phyloP scores from a whole-genome alignment of 2,329 filamentous ascomycete genomes.

The Parastagonospora avenae region DNA sequence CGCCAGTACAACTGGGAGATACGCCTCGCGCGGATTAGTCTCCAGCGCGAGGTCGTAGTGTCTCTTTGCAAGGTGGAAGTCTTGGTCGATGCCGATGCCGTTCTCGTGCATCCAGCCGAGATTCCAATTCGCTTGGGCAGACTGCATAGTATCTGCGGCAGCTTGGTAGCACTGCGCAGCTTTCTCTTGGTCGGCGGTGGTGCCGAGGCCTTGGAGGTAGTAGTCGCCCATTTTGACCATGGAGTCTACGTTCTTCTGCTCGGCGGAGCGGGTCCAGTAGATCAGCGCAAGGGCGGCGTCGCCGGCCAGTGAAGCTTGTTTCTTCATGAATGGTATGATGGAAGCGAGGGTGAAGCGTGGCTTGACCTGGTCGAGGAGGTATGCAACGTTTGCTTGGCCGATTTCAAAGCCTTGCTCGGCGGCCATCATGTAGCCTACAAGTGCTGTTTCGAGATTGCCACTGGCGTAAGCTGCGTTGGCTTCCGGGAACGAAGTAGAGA shows the following conservation, averaged over 20 bases:
- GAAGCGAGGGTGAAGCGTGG: slow-evolving; percentile 59
- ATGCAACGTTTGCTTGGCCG: slow-evolving; percentile 88
- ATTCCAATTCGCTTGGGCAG: slow-evolving; percentile 95
- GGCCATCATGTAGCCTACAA: slow-evolving; percentile 82
- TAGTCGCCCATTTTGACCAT: slow-evolving; percentile 99
- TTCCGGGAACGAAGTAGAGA: slow-evolving; percentile 80
- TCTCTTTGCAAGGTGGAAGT: slow-evolving; percentile 95
- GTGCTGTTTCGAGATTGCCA: slow-evolving; percentile 78
- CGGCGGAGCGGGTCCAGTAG: slow-evolving; percentile 93
- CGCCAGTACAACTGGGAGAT: slow-evolving; percentile 88
- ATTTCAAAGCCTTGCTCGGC: slow-evolving; percentile 92
- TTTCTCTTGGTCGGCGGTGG: slow-evolving; percentile 72
- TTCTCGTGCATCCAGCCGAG: slow-evolving; percentile 99
- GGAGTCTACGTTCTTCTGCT: slow-evolving; percentile 90
- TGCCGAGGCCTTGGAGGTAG: slow-evolving; percentile 83
- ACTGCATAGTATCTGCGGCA: slow-evolving; percentile 88
- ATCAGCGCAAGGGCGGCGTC: slow-evolving; percentile 76
- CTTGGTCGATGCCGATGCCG: slow-evolving; percentile 87
- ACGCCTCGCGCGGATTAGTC: slow-evolving; percentile 84
- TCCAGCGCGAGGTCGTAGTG: slow-evolving; percentile 93
- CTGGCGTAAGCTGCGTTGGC: slow-evolving; percentile 81
- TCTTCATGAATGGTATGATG: slow-evolving; percentile 54
- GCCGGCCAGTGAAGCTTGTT: slow-evolving; percentile 55
- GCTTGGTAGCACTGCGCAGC: slow-evolving; percentile 92
- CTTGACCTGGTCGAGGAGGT: slow-evolving; percentile 72